These are phyloP conservation scores for Euphorbia celastroides DNA, from an alignment of 441 rosid species.

Conservation along the genomic window DNA sequence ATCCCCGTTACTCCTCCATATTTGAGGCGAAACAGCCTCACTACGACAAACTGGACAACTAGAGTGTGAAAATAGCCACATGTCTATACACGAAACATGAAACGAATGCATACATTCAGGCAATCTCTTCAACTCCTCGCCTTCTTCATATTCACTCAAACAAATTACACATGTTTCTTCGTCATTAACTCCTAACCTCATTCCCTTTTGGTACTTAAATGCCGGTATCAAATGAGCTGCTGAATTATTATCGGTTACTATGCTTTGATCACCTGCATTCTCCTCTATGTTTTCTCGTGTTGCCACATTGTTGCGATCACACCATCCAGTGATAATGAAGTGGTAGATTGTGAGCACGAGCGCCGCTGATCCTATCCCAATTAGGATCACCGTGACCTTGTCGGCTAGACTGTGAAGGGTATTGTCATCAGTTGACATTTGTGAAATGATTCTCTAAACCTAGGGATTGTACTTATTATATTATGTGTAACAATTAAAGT, in stretches of 20 bases:
- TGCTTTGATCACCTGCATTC: slow-evolving; percentile 4
- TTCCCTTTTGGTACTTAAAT: slow-evolving; percentile 31
- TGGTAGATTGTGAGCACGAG: slow-evolving; percentile 35
- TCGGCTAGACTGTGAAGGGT: not conserved
- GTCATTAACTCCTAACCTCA: slow-evolving; percentile 14
- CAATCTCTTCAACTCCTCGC: slow-evolving; percentile 52
- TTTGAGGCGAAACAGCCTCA: slow-evolving; percentile 23
- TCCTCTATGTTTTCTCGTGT: not conserved
- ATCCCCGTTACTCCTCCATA: not conserved
- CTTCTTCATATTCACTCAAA: slow-evolving; percentile 63
- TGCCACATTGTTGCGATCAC: slow-evolving; percentile 3
- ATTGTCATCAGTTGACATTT: slow-evolving; percentile 3
- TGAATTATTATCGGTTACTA: slow-evolving; percentile 12
- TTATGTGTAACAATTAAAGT: not conserved
- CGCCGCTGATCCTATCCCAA: slow-evolving; percentile 29
- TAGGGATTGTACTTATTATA: not conserved
- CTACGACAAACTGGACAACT: slow-evolving; percentile 84
- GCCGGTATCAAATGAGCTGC: slow-evolving; percentile 31
- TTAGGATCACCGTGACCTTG: slow-evolving; percentile 19
- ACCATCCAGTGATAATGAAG: slow-evolving; percentile 27
- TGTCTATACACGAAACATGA: slow-evolving; percentile 71
- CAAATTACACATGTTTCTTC: slow-evolving; percentile 54
- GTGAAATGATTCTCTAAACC: not conserved
- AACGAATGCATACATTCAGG: slow-evolving; percentile 72
- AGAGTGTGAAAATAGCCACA: slow-evolving; percentile 83